Evolutionary conservation across 441 rosid species (phyloP), one percentile per base, ranked within the genome.

Genomic region (Flueggea neowawraea): DNA sequence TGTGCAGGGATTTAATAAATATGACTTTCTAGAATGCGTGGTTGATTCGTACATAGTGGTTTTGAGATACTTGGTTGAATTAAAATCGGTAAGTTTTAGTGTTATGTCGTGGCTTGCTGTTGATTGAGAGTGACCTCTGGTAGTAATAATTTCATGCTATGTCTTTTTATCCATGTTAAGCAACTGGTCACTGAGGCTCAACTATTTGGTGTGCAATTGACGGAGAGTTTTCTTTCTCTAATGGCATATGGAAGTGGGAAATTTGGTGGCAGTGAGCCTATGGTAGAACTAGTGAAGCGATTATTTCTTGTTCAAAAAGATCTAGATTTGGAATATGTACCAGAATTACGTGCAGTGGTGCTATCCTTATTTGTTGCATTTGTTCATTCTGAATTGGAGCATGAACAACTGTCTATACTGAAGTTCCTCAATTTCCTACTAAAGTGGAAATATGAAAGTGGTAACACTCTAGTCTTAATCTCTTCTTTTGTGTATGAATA

Each of bases 331-430:
- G 68, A 60, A 51, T 87, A 80, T 75, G 64, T 69, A 48, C 81
- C 63, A 55, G 88, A 84, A 69, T 63, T 87, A 45, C 83, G 86
- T 17, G 69, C 91, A 60, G 77, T 73, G 62, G 55, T 79, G 54
- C 79, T 82, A 60, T 87, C 88, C 59, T 74, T 90, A 64, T 73
- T 83, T 75, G 49, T 67, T 69, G 60, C 82, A 66, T 89, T 94
- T 62, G 60, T 76, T 62, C 82, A 82, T 52, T 85, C 90, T 22
- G 95, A 72, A 64, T 86, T 90, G 50, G 98, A 94, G 71, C 95
- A 90, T 7, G 95, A 94, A 58, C 93, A 88, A 63, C 78, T 94
- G 60, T 78, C 89, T 67, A 55, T 87, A 66, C 57, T 94, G 72
- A 89, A 83, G 56, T 74, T 94, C 62, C 72, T 90, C 66, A 74